Evolutionary conservation across 768 basidiomycete species (phyloP), one percentile per base, ranked within the genome.

Genomic region (Ramaria sp.): DNA sequence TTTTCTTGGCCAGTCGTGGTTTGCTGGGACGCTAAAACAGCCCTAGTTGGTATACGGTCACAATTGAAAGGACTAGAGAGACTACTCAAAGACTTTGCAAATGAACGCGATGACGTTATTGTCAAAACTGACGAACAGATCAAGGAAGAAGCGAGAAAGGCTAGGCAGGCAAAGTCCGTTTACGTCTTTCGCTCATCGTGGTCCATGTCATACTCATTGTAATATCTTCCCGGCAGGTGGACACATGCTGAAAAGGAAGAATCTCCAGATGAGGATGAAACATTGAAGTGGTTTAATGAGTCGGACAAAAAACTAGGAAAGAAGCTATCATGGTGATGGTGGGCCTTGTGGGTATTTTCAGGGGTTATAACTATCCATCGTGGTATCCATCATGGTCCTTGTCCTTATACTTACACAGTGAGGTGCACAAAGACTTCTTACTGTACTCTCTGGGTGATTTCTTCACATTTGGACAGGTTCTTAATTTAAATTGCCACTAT

Each of bases 221-320:
- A 18, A 8, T 24, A 25, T 20, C 42, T 22, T 25, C n/a, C 18
- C 22, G 45, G 28, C 39, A 52, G 38, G 37, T 20, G 41, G 28
- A 22, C n/a, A 15, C n/a, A 47, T 16, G 5, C 45, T 8, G 12
- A 1, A 24, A 27, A 47, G 25, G 6, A 47, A 5, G 45, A 27
- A 5, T 47, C 45, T 16, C 45, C 45, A 16, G 22, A 25, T 1
- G 45, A 52, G 20, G 51, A 43, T 9, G 51, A 52, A 16, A 52
- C 51, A 22, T 25, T 52, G 2, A 42, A 30, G n/a, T 52, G 51
- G 51, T 52, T 41, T 28, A 39, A 42, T 22, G 51, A 52, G n/a
- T 20, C 42, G 42, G 13, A 12, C 9, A 3, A 16, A 41, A 41
- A 18, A 16, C 39, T n/a, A n/a, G 39, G 7, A n/a, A 41, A 16